These are phyloP conservation scores for Cryptosporidium meleagridis DNA, from an alignment of 169 alveolate species.

Conservation along the genomic window DNA sequence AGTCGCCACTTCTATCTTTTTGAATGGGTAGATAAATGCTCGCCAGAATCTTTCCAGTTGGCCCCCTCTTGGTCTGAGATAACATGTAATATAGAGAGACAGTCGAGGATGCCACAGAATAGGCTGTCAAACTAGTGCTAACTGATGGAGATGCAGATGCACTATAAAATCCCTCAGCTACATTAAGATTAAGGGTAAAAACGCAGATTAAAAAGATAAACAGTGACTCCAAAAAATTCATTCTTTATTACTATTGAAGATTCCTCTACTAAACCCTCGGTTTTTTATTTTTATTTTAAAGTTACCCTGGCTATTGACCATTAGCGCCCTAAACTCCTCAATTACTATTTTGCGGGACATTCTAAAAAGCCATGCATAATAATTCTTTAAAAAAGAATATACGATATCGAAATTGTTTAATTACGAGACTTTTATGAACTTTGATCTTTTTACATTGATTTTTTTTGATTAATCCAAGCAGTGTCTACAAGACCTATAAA, in stretches of 20 bases:
- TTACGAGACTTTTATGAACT: not conserved
- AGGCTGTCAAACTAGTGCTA: conserved; percentile 54
- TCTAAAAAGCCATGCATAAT: not conserved
- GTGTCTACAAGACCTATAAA: conserved; percentile 38
- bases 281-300: not conserved
- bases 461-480: conserved; percentile 25
- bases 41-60: conserved; percentile 43
- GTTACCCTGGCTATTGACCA: not conserved
- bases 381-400: not conserved
- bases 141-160: conserved; percentile 70
- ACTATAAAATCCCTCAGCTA: conserved; percentile 36
- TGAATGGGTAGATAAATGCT: conserved; percentile 38
- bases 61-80: conserved; percentile 50
- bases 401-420: not conserved
- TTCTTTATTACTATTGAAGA: not conserved
- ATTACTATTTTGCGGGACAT: not conserved
- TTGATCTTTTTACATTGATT: not conserved
- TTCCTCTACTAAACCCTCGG: not conserved
- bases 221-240: not conserved
- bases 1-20: conserved; percentile 52
- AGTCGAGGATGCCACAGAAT: conserved; percentile 33
- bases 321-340: not conserved
- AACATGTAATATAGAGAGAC: conserved; percentile 52
- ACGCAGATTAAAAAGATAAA: not conserved
- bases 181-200: not conserved